Base-by-base conservation (phyloP, 1,139 yeast species). In the Protomyces arabidopsidicola region DNA sequence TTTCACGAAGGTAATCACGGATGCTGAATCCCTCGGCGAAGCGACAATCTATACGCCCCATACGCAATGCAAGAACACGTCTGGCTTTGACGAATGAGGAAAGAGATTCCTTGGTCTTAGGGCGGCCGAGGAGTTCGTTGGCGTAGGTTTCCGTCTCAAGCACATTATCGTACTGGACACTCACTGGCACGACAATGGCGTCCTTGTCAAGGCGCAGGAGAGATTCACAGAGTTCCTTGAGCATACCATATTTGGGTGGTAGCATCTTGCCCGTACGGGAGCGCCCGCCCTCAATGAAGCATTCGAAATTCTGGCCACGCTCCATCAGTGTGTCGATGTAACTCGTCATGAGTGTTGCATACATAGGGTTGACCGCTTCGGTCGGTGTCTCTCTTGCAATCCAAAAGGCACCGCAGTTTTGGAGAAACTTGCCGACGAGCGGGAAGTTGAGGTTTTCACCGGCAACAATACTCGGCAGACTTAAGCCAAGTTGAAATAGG, bases 361-460 rank as follows among this genome's bases (percentile, higher is more conserved):
- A 87, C 35, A 87, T 79, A 6, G 55, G 52, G 42, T 58, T 48
- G 14, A 38, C 34, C 70, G 83, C 82, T 63, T 82, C 79, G 68
- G 83, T 84, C 57, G 74, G 73, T 68, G 76, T 75, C n/a, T 76
- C 72, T 24, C 80, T 72, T 18, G 78, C 71, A 66, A 77, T 77
- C 69, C 72, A 77, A 72, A 77, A 72, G n/a, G 79, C 80, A 8
- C 80, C 80, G 10, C 75, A 75, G 55, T 76, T 75, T 57, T 76
- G 70, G 55, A 75, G 68, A 68, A 75, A 66, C 45, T 76, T 75
- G 1, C 88, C 87, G 63, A 85, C 78, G 12, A 84, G 75, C 0
- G 87, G 84, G 62, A 85, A 84, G 70, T 85, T 84, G 71, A 85
- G 79, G 72, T 85, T 85, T 65, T 85, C 88, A 6, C 89, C 89